A percentile compares a stretch with the other conserved stretches of the same genome.
These are phyloP conservation scores for Solanum medicagineum DNA, from an alignment of 257 asterid species.

Conservation along the genomic window DNA sequence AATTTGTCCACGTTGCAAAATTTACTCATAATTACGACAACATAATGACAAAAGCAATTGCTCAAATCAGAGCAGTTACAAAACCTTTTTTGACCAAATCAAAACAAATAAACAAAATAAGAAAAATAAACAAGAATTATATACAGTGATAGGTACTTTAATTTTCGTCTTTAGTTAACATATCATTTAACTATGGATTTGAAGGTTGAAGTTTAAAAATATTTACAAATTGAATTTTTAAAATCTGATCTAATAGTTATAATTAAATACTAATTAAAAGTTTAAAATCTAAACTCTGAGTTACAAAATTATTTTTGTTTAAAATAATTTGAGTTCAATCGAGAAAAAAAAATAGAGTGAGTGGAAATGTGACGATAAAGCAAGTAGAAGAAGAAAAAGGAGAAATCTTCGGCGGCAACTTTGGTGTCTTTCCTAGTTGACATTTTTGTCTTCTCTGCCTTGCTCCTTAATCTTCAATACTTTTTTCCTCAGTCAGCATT, in stretches of 20 bases:
- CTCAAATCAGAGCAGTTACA: too few species aligned
- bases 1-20: conserved; percentile 1
- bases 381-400: neutral
- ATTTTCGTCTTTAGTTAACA: neutral
- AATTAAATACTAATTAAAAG: too few species aligned
- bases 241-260: too few species aligned
- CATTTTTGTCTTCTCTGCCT: neutral
- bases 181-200: neutral
- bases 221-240: too few species aligned
- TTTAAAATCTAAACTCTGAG: too few species aligned
- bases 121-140: neutral
- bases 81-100: neutral
- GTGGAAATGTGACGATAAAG: neutral
- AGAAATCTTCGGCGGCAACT: neutral
- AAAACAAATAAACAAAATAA: neutral
- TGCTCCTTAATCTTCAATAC: neutral
- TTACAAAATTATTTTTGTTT: too few species aligned
- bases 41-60: neutral
- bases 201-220: too few species aligned
- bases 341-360: neutral
- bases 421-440: neutral
- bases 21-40: neutral
- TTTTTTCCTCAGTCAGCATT: neutral
- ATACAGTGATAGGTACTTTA: too few species aligned
- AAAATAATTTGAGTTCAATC: neutral